Percentiles rank a stretch among this genome's conserved stretches.
phyloP scores from a whole-genome alignment of 805 yeast species.

The Pichia cabralensis region DNA sequence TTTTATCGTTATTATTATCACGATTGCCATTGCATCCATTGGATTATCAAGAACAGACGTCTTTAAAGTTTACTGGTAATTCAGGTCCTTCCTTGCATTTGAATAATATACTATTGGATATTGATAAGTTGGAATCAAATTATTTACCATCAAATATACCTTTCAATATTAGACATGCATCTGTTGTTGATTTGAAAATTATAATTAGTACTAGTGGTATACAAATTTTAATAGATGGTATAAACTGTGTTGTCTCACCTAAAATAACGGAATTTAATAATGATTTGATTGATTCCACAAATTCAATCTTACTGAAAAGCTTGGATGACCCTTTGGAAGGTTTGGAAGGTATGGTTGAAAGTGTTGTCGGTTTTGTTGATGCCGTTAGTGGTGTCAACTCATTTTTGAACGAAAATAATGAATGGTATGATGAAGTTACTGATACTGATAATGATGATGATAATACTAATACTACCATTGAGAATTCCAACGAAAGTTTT shows the following conservation, averaged over 20 bases:
- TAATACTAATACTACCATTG: neutral
- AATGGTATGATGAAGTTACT: slow-evolving; percentile 20
- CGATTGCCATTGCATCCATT: slow-evolving; percentile 10
- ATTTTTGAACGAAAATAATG: neutral
- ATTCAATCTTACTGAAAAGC: slow-evolving; percentile 4
- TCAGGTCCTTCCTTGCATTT: slow-evolving; percentile 7
- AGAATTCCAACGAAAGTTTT: too few relatives aligned
- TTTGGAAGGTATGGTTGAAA: slow-evolving; percentile 63
- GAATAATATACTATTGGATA: slow-evolving; percentile 9
- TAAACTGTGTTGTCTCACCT: slow-evolving; percentile 7
- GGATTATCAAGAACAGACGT: slow-evolving; percentile 7
- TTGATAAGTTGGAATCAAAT: slow-evolving; percentile 9
- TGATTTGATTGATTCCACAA: slow-evolving; percentile 2
- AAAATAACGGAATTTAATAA: slow-evolving; percentile 2
- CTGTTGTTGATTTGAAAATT: slow-evolving; percentile 7
- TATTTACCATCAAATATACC: slow-evolving; percentile 8
- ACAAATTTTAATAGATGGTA: slow-evolving; percentile 1
- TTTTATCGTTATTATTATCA: slow-evolving; percentile 8
- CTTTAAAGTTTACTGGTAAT: slow-evolving; percentile 5
- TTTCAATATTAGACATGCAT: slow-evolving; percentile 8
- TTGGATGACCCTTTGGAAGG: slow-evolving; percentile 22
- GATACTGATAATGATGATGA: slow-evolving; percentile 7
- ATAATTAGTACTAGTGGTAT: slow-evolving; percentile 8
- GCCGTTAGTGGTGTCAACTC: slow-evolving; percentile 20
- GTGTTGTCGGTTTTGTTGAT: slow-evolving; percentile 37